Evolutionary conservation across 306 rosid genomes (phyloP), one percentile per base, ranked within the genome.

Genomic region (Cucurbita maxima): DNA sequence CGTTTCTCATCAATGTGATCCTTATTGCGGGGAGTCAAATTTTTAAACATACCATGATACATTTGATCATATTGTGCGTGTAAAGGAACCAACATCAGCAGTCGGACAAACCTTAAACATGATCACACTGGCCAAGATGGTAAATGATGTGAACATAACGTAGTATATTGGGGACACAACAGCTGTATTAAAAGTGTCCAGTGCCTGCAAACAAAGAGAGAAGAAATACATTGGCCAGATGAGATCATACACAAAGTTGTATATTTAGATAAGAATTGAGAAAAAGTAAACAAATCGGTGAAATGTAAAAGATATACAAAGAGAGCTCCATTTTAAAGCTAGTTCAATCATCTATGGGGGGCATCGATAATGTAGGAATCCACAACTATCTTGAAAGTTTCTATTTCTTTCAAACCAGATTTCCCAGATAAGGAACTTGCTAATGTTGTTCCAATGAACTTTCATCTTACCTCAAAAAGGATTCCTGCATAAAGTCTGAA

Each of bases 91-190:
- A 40, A 67, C 44, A 47, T 38, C 71, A 44, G 67, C 58, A n/a
- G 18, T 75, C 25, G 45, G 81, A 50, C 15, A 47, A 83, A 95
- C 99, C 99, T 95, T 95, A 82, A 95, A 95, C 99, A 95, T 95
- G 76, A 95, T 95, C 75, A 95, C 86, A 74, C 99, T 95, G 7
- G 99, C 99, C 89, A 95, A 79, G 73, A 95, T 95, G 81, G 99
- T 95, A 51, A 95, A 83, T 57, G 99, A 82, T n/a, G 99, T 95
- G 89, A 95, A 95, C 99, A 95, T 95, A 40, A 86, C 91, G 72
- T 95, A 95, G 81, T 95, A 95, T 79, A 95, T 95, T 20, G 99
- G 99, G 77, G 99, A 95, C 40, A 95, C 99, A 84, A 95, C 99
- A n/a, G 99, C 97, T 2, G 99, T 95, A 78, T 95, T 91, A 60